A percentile compares a stretch with the other conserved stretches of the same genome.
phyloP scores from a whole-genome alignment of 345 rosid species.

The Melaleuca alternifolia region DNA sequence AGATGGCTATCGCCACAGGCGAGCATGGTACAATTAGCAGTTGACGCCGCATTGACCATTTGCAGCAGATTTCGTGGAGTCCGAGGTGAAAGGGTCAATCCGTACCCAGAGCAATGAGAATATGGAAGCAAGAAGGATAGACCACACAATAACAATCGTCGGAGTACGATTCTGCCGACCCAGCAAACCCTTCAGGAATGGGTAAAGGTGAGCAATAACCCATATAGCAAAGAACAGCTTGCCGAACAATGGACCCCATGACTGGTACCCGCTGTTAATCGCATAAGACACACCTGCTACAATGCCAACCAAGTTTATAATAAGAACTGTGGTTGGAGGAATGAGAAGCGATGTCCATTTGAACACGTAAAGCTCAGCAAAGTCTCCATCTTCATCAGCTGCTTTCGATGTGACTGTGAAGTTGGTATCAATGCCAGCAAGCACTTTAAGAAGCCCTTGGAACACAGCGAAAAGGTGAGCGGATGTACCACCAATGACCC shows the following conservation, averaged over 20 bases:
- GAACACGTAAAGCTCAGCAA: slow-evolving; percentile 90
- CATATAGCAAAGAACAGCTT: slow-evolving; percentile 94
- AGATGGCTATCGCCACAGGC: background rate
- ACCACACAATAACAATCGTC: slow-evolving; percentile 96
- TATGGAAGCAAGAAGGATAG: slow-evolving; percentile 93
- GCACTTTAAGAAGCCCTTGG: slow-evolving; percentile 95
- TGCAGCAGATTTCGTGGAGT: slow-evolving; percentile 31
- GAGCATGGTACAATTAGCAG: slow-evolving; percentile 13
- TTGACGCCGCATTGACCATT: slow-evolving; percentile 71
- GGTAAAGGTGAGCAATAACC: slow-evolving; percentile 97
- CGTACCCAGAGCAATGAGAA: slow-evolving; percentile 99
- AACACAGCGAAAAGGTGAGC: slow-evolving; percentile 98
- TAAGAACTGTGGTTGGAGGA: slow-evolving; percentile 90
- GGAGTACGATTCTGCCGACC: slow-evolving; percentile 98
- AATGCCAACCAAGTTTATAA: slow-evolving; percentile 86
- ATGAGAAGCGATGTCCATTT: slow-evolving; percentile 99
- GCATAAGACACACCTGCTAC: slow-evolving; percentile 98
- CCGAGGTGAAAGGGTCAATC: slow-evolving; percentile 70
- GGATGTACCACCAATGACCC: slow-evolving; percentile 99
- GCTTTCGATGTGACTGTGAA: slow-evolving; percentile 98
- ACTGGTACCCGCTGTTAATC: slow-evolving; percentile 94
- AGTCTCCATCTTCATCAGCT: slow-evolving; percentile 88
- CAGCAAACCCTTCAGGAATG: slow-evolving; percentile 92
- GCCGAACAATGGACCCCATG: slow-evolving; percentile 98
- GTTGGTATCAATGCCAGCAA: slow-evolving; percentile 96